Evolutionary conservation across 106 monocot species (phyloP), one percentile per base, ranked within the genome.

Genomic region (Alisma plantagoaquatica): DNA sequence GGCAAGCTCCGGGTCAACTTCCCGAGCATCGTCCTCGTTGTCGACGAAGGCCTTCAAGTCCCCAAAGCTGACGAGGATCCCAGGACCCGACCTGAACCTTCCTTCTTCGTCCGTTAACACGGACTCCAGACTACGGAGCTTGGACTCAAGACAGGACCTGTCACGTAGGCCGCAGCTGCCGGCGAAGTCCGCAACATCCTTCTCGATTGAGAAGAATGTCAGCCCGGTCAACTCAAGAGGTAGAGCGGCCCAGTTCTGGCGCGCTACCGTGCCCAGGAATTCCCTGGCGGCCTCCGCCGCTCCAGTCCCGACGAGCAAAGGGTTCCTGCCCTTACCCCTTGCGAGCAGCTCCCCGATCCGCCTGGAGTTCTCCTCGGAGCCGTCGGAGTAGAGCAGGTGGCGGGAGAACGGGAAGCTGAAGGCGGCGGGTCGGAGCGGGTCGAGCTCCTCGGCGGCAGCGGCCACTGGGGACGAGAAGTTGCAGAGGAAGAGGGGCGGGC

Each of bases 401-500:
- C 22, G 31, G 18, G 67, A 56, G 59, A 57, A 65, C 3, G 65
- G 65, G 54, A 65, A 65, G 31, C 43, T 23, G 28, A 59, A 59
- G 7, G 48, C 15, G 17, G 38, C 32, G 22, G 4, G 46, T 23
- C 46, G 20, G 11, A 46, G 10, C 29, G 33, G 11, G 9, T 60
- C 69, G 53, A 70, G 33, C 7, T 53, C 61, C 26, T 54, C 75
- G 22, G 61, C 42, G 65, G 26, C 29, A n/a, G n/a, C n/a, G n/a
- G n/a, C n/a, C n/a, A n/a, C n/a, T n/a, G n/a, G n/a, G 43, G 33
- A 12, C 10, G 60, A 42, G 61, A 70, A 61, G 41, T 70, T 70
- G 46, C 61, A 70, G n/a, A 70, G 61, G 53, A 70, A 70, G 32
- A 70, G 60, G n/a, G 69, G 61, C 1, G 84, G 84, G 57, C 68